phyloP scores from a whole-genome alignment of 371 early-diverging fungal genomes.

The Encephalitozoon cuniculi region DNA sequence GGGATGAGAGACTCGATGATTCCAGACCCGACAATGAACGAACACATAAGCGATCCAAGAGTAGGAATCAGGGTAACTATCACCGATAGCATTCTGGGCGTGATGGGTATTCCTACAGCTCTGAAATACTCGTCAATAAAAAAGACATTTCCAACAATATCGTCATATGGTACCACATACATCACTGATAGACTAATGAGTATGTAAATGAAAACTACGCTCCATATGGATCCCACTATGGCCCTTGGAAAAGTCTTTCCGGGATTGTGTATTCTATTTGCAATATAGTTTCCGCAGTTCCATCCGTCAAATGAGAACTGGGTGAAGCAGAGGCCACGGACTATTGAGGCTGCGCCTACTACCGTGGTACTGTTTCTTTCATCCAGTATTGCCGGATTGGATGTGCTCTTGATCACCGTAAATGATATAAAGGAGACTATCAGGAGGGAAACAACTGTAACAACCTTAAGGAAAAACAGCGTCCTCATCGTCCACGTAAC shows the following conservation, averaged over 20 bases:
- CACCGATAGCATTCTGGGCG: background rate
- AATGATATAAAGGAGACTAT: background rate
- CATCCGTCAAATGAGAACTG: slow-evolving; percentile 29
- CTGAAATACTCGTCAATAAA: slow-evolving; percentile 5
- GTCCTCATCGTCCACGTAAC: background rate
- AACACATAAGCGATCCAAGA: background rate
- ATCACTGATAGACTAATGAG: background rate
- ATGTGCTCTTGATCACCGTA: background rate
- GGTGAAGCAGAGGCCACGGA: background rate
- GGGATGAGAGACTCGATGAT: background rate
- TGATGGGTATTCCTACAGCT: background rate
- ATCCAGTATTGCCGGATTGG: slow-evolving; percentile 15
- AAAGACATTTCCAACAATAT: background rate
- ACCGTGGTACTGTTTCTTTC: background rate
- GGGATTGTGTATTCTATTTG: slow-evolving; percentile 8
- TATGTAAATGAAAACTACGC: background rate
- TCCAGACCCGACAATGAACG: background rate
- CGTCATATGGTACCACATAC: background rate
- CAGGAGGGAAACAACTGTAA: background rate
- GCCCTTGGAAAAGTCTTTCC: slow-evolving; percentile 6
- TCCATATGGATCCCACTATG: slow-evolving; percentile 4
- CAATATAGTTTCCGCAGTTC: slow-evolving; percentile 23
- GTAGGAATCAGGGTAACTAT: background rate
- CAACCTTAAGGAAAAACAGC: slow-evolving; percentile 1
- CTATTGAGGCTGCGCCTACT: background rate